Evolutionary conservation across 371 early-diverging fungal genomes (phyloP).

Genomic region (Rhizopus arrhizus): DNA sequence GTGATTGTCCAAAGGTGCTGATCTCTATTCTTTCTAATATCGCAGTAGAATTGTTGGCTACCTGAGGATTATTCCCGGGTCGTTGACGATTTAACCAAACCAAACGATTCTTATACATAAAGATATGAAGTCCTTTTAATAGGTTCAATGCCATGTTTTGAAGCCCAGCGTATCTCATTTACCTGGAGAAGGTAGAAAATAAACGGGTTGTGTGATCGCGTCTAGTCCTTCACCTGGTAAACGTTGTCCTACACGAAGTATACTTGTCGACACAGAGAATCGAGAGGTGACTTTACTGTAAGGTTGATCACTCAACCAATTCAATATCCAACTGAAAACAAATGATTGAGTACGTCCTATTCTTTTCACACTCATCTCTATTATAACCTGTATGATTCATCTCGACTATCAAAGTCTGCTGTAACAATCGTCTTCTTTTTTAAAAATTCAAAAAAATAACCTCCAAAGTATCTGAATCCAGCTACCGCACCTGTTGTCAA

Average conservation of each 20-base stretch:
- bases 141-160: neutral
- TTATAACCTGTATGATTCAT: constrained; percentile 60
- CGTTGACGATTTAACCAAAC: constrained; percentile 59
- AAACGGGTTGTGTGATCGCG: constrained; percentile 52
- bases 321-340: constrained; percentile 47
- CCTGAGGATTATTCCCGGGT: constrained; percentile 39
- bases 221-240: constrained; percentile 53
- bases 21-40: constrained; percentile 61
- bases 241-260: constrained; percentile 50
- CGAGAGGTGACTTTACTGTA: constrained; percentile 56
- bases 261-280: constrained; percentile 63
- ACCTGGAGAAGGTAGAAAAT: constrained; percentile 69
- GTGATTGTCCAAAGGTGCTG: constrained; percentile 62
- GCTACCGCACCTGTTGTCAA: constrained; percentile 31
- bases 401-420: constrained; percentile 65
- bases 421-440: constrained; percentile 60
- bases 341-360: constrained; percentile 10
- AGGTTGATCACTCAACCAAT: constrained; percentile 67
- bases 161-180: neutral
- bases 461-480: constrained; percentile 52
- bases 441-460: constrained; percentile 50
- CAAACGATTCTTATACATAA: constrained; percentile 57
- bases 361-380: neutral
- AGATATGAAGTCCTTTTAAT: constrained; percentile 56
- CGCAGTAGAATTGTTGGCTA: constrained; percentile 35